Conservation (phyloP, 495 filamentous ascomycete genomes). For the Hypoxylon fuscum region DNA sequence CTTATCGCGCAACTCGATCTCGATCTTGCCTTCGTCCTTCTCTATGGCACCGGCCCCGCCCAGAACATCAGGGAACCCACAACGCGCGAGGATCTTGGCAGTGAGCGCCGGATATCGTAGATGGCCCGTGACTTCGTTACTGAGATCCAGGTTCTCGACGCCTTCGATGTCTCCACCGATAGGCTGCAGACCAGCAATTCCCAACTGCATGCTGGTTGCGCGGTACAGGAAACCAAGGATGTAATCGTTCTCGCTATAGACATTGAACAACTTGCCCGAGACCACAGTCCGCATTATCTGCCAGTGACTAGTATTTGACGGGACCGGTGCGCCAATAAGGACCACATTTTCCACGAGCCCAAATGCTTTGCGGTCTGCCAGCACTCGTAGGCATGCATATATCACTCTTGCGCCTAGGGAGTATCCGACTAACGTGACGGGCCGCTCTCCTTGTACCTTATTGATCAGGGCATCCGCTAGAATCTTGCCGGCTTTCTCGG, state of each 20-base stretch:
- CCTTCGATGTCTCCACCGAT: slow-evolving; percentile 68
- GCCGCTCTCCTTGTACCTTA: slow-evolving; percentile 83
- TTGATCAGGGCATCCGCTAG: slow-evolving; percentile 87
- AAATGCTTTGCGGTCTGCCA: slow-evolving; percentile 77
- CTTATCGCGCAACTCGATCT: slow-evolving; percentile 47
- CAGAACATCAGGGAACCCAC: slow-evolving; percentile 73
- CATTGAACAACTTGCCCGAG: slow-evolving; percentile 76
- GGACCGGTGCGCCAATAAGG: slow-evolving; percentile 81
- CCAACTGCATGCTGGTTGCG: slow-evolving; percentile 76
- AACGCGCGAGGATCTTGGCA: slow-evolving; percentile 70
- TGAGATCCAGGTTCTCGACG: slow-evolving; percentile 81
- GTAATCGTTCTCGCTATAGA: slow-evolving; percentile 79
- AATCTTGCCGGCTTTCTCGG: slow-evolving; percentile 83
- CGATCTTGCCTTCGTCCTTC: slow-evolving; percentile 65
- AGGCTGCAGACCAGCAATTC: slow-evolving; percentile 76
- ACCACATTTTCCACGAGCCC: slow-evolving; percentile 83
- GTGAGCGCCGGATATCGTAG: slow-evolving; percentile 75
- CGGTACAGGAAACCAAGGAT: slow-evolving; percentile 82
- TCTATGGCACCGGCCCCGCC: slow-evolving; percentile 60
- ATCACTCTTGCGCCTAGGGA: slow-evolving; percentile 86
- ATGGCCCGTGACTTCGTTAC: slow-evolving; percentile 75
- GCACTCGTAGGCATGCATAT: slow-evolving; percentile 73
- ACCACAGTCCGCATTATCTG: slow-evolving; percentile 74
- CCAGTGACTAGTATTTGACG: slow-evolving; percentile 72
- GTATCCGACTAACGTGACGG: slow-evolving; percentile 85